A percentile compares a stretch with the other conserved stretches of the same genome.
Evolutionary conservation across 306 rosid species (phyloP).

Genomic region (Castanea crenata): DNA sequence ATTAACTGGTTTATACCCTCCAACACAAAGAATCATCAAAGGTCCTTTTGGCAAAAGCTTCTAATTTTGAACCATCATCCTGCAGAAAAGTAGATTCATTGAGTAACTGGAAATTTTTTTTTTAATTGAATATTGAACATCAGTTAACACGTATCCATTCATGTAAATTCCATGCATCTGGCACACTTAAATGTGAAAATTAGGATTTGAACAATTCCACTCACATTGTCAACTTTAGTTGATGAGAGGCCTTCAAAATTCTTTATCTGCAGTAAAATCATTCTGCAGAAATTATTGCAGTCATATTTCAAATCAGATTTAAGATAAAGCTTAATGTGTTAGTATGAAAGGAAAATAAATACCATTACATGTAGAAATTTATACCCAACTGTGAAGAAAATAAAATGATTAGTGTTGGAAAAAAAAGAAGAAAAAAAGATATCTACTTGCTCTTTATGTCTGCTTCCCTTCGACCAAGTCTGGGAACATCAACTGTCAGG

Average conservation of each 20-base stretch:
- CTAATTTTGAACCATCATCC: slow-evolving; percentile 41
- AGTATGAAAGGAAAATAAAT: background rate
- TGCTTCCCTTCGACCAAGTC: slow-evolving; percentile 64
- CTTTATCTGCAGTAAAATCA: slow-evolving; percentile 46
- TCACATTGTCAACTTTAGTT: slow-evolving; percentile 35
- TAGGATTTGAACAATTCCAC: slow-evolving; percentile 21
- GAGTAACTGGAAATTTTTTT: background rate
- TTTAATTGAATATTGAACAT: background rate
- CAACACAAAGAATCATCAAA: slow-evolving; percentile 51
- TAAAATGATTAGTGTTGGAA: background rate
- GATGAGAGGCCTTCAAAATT: slow-evolving; percentile 55
- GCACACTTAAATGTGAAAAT: background rate
- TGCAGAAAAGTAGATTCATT: slow-evolving; percentile 9
- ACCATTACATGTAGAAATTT: background rate
- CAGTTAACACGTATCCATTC: too few species aligned
- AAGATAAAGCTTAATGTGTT: background rate
- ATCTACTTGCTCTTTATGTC: slow-evolving; percentile 55
- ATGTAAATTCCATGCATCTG: background rate
- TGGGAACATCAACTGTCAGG: slow-evolving; percentile 54
- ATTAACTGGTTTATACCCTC: slow-evolving; percentile 30
- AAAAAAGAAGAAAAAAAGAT: background rate
- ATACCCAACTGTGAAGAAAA: background rate
- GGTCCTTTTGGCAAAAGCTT: background rate
- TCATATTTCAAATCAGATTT: slow-evolving; percentile 6
- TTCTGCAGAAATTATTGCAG: slow-evolving; percentile 27